phyloP scores from a whole-genome alignment of 257 asterid genomes.

The Oldenlandia corymbosa region DNA sequence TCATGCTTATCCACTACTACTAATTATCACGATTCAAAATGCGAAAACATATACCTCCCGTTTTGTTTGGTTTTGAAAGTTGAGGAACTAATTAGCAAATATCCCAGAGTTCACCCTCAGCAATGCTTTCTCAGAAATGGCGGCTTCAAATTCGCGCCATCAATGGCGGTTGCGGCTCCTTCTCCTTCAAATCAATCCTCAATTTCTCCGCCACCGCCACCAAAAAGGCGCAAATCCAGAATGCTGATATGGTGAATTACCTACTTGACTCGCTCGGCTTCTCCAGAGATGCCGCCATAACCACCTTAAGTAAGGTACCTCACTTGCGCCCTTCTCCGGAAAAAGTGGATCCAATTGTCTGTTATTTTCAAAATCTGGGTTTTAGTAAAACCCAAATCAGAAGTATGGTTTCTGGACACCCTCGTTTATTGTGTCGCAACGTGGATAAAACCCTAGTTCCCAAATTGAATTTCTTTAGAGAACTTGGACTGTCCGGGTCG shows the following conservation, averaged over 20 bases:
- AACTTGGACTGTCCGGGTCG: constrained; percentile 19
- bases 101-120: no score
- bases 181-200: no score
- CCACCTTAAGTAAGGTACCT: constrained; percentile 7
- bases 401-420: constrained; percentile 4
- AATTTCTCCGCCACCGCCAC: no score
- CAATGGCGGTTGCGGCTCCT: no score
- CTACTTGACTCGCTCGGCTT: constrained; percentile 18
- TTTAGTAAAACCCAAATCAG: constrained; percentile 20
- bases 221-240: no score
- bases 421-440: constrained; percentile 12
- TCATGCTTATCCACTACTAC: no score
- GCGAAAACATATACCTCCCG: no score
- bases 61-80: no score
- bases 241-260: constrained; percentile 15
- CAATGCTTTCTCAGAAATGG: no score
- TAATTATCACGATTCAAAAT: no score
- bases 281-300: constrained; percentile 22
- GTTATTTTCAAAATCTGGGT: constrained; percentile 22
- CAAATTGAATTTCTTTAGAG: constrained; percentile 15
- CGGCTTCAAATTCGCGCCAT: no score
- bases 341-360: constrained; percentile 15
- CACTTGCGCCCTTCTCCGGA: not conserved
- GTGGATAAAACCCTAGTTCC: constrained; percentile 21
- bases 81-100: no score